A percentile compares a stretch with the other conserved stretches of the same genome.
These are phyloP conservation scores for Chalciporus sp. DNA, from an alignment of 1,284 basidiomycete species.

Conservation along the genomic window DNA sequence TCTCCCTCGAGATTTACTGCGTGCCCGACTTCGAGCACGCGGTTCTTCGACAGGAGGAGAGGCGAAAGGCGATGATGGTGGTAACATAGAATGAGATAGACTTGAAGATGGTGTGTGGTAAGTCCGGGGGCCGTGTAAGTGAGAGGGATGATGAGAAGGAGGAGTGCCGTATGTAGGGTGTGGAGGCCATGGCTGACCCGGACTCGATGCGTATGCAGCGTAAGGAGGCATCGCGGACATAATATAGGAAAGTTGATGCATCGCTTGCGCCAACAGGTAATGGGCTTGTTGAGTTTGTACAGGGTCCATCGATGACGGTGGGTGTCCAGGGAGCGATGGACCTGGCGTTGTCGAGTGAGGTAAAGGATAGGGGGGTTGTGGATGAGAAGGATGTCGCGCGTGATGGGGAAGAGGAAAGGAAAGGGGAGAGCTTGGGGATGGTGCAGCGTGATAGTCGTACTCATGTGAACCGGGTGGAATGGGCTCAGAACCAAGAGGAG, in stretches of 20 bases:
- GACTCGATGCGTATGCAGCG: slow-evolving; percentile 14
- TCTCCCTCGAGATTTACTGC: slow-evolving; percentile 29
- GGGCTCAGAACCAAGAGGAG: slow-evolving; percentile 11
- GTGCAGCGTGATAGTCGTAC: not conserved
- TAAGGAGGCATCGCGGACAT: slow-evolving; percentile 34
- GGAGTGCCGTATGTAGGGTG: slow-evolving; percentile 18
- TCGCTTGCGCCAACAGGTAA: slow-evolving; percentile 33
- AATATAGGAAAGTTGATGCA: slow-evolving; percentile 36
- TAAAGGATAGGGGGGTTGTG: slow-evolving; percentile 17
- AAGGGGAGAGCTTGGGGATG: slow-evolving; percentile 1
- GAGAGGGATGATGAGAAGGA: slow-evolving; percentile 14
- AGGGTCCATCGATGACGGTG: slow-evolving; percentile 27
- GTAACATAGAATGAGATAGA: slow-evolving; percentile 15
- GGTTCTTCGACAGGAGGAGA: slow-evolving; percentile 23
- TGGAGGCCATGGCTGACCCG: slow-evolving; percentile 24
- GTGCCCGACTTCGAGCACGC: slow-evolving; percentile 15
- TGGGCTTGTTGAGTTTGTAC: slow-evolving; percentile 35
- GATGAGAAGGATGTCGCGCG: slow-evolving; percentile 22
- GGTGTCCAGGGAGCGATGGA: slow-evolving; percentile 10
- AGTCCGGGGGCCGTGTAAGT: slow-evolving; percentile 6
- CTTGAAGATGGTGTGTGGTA: slow-evolving; percentile 31
- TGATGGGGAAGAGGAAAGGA: slow-evolving; percentile 5
- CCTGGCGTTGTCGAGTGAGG: slow-evolving; percentile 10
- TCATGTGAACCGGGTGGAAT: slow-evolving; percentile 1
- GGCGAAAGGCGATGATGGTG: slow-evolving; percentile 28